Evolutionary conservation across 495 filamentous ascomycete genomes (phyloP).

Genomic region (Penicillium verhagenii): DNA sequence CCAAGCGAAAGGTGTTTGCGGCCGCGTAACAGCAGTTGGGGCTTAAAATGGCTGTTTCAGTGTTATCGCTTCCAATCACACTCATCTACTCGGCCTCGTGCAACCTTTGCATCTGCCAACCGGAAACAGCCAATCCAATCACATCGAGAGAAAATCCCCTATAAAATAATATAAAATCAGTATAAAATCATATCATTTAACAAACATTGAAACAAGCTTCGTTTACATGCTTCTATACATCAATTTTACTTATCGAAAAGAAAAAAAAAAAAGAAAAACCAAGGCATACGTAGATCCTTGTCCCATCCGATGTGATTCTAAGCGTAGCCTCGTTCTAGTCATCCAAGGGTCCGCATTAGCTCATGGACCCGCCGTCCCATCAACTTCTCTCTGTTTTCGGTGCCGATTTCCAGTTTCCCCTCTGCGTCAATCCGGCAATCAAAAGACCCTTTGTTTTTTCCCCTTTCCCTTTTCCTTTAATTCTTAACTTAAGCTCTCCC

Average conservation of each 20-base stretch:
- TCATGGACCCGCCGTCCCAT: not conserved
- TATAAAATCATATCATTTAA: too few species aligned
- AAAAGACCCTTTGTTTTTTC: too few species aligned
- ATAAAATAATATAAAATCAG: too few species aligned
- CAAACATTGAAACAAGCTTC: too few species aligned
- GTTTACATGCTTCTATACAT: too few species aligned
- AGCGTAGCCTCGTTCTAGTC: too few species aligned
- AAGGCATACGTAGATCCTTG: not conserved
- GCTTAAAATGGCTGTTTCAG: not conserved
- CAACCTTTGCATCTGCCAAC: not conserved
- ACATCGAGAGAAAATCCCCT: too few species aligned
- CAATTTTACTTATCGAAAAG: not conserved
- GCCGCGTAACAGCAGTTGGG: too few species aligned
- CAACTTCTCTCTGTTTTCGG: not conserved
- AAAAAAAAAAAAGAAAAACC: too few species aligned
- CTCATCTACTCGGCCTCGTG: not conserved
- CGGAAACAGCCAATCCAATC: not conserved
- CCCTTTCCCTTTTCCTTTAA: too few species aligned
- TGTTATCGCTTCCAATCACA: not conserved
- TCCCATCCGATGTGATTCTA: too few species aligned
- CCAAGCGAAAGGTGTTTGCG: too few species aligned
- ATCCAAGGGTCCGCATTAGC: not conserved
- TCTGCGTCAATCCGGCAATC: not conserved
- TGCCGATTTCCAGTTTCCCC: not conserved
- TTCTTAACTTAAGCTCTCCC: not conserved